Base-by-base conservation (phyloP, 192 early-diverging fungal genomes). In the Mortierella alpina region DNA sequence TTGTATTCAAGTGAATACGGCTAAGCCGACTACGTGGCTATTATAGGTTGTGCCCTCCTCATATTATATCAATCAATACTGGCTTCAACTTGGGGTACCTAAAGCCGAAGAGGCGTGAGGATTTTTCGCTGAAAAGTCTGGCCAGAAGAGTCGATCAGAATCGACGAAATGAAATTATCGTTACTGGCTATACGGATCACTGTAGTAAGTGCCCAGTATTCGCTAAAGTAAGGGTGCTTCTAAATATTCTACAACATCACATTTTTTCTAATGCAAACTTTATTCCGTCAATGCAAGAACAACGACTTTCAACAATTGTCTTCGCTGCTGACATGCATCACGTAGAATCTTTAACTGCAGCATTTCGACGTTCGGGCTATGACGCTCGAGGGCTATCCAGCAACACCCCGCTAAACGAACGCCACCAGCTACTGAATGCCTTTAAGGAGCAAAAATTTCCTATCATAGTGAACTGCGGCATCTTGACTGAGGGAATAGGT, bases 291-390 rank as follows among this genome's bases (percentile, higher is more conserved):
- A 31, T 31, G n/a, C 31, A 31, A 31, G 31, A 31, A 31, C 31
- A 17, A 5, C 57, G 89, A 22, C 72, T 84, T 44, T 83, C 90
- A 20, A 93, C 91, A 1, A 62, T 98, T 22, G 91, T 95, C 2
- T 98, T 98, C 84, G 95, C 93, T 10, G 92, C 88, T 6, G 91
- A 95, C 70, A 89, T 95, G 4, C 73, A 64, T 13, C 96, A 98
- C 69, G 90, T 93, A 5, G 50, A 85, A 11, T 75, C 12, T 13
- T 74, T 98, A 42, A 77, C 78, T 4, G 59, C 70, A 18, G 59
- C 63, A 1, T 96, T 96, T 68, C 66, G 73, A 55, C 22, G 63
- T 22, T 42, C 51, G 47, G 75, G 82, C 20, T 49, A 91, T n/a
- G 62, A 88, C 11, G 84, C 86, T 41, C 72, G 65, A 53, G 79